These are phyloP conservation scores for Acer saccharum DNA, from an alignment of 345 rosid genomes.

Conservation along the genomic window DNA sequence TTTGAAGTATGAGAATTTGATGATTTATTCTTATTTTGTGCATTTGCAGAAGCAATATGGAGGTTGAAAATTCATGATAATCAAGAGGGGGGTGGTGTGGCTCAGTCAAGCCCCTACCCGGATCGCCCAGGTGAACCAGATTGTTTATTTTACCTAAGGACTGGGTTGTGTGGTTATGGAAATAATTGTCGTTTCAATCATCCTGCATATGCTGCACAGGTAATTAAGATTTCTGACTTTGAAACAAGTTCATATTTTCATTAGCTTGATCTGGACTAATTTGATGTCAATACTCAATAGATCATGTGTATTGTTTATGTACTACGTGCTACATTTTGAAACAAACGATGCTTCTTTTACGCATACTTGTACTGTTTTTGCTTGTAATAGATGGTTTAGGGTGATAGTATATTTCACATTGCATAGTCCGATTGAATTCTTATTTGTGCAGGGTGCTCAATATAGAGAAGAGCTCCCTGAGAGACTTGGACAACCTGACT, in stretches of 20 bases:
- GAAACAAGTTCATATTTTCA: background rate
- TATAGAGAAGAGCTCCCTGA: constrained; percentile 68
- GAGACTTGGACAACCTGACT: constrained; percentile 73
- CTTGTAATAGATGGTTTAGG: background rate
- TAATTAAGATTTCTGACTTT: constrained; percentile 15
- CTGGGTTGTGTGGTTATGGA: constrained; percentile 77
- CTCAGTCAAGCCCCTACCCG: constrained; percentile 54
- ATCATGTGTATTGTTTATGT: background rate
- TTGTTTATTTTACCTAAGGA: constrained; percentile 64
- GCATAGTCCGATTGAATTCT: constrained; percentile 11
- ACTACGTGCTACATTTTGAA: background rate
- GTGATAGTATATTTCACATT: background rate
- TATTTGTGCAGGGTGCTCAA: constrained; percentile 39
- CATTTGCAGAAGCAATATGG: constrained; percentile 46
- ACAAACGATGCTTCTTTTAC: background rate
- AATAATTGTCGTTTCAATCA: constrained; percentile 71
- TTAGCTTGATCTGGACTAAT: background rate
- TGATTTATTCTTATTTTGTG: background rate
- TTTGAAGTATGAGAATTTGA: background rate
- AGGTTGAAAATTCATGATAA: constrained; percentile 59
- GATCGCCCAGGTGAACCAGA: constrained; percentile 80
- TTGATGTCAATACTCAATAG: background rate
- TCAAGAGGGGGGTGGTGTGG: constrained; percentile 39
- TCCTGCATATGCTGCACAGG: constrained; percentile 61
- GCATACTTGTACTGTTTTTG: background rate